Evolutionary conservation across 495 filamentous ascomycete genomes (phyloP).

Genomic region (Beverwykella pulmonaria): DNA sequence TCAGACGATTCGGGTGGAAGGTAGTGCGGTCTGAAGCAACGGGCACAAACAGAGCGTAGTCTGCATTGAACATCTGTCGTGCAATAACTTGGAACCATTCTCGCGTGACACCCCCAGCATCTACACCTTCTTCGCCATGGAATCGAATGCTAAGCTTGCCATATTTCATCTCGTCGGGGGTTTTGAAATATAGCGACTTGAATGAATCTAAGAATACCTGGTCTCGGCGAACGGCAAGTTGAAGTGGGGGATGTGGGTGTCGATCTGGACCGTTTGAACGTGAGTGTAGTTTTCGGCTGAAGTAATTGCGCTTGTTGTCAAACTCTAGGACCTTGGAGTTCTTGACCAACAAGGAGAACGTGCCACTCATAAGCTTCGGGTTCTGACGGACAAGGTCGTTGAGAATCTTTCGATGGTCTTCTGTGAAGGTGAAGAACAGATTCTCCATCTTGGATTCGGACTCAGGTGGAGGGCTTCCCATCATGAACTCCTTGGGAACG

Average conservation of each 20-base stretch:
- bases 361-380: conserved; percentile 96
- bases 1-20: conserved; percentile 95
- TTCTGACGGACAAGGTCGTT: conserved; percentile 97
- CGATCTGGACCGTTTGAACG: conserved; percentile 63
- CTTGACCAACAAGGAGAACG: conserved; percentile 92
- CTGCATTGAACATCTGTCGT: conserved; percentile 98
- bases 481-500: conserved; percentile 64
- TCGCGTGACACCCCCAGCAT: conserved; percentile 95
- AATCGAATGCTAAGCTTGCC: conserved; percentile 98
- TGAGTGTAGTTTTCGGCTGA: conserved; percentile 86
- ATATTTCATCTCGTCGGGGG: conserved; percentile 93
- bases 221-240: conserved; percentile 87
- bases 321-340: conserved; percentile 99
- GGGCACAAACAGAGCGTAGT: conserved; percentile 93
- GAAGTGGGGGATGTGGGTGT: conserved; percentile 72
- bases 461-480: conserved; percentile 78
- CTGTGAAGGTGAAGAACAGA: conserved; percentile 97
- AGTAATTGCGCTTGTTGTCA: conserved; percentile 99
- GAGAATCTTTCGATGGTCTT: conserved; percentile 96
- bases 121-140: conserved; percentile 95
- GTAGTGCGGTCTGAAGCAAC: conserved; percentile 98
- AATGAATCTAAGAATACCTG: conserved; percentile 98
- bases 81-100: conserved; percentile 99
- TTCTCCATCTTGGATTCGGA: conserved; percentile 78
- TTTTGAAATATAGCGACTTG: conserved; percentile 93